Evolutionary conservation across 176 grass and related monocot species (phyloP).

Genomic region (Dactylis glomerata): DNA sequence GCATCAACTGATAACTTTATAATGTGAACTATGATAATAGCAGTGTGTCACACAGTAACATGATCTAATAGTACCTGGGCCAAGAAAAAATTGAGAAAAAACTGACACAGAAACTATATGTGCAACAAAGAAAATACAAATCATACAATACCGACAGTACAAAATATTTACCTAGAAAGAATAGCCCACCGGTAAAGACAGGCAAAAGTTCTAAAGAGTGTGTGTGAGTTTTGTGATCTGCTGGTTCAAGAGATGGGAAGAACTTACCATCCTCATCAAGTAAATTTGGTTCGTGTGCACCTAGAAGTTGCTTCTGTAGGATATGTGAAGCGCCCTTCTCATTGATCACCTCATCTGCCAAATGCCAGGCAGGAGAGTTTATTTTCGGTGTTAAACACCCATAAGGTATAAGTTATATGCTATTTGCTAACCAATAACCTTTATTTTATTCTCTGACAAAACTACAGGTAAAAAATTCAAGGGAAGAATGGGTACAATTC

Average conservation of each 20-base stretch:
- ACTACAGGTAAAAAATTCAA: not conserved
- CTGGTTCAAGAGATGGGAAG: not conserved
- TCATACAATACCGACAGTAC: not conserved
- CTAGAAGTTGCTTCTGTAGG: conserved; percentile 58
- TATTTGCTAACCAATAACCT: conserved; percentile 6
- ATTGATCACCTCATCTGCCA: conserved; percentile 54
- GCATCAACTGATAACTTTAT: not conserved
- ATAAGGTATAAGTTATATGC: conserved; percentile 1
- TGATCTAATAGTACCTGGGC: not conserved
- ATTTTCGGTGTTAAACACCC: conserved; percentile 16
- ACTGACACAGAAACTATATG: not conserved
- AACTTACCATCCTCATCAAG: conserved; percentile 74
- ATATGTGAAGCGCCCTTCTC: conserved; percentile 49
- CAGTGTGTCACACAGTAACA: not conserved
- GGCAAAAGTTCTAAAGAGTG: not conserved
- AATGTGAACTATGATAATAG: not conserved
- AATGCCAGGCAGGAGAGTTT: not conserved
- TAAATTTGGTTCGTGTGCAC: conserved; percentile 86
- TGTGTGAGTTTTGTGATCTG: conserved; percentile 17
- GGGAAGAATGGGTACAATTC: conserved; percentile 9
- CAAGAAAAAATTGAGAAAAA: conserved; percentile 6
- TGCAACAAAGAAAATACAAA: conserved; percentile 25
- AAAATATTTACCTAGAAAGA: conserved; percentile 8
- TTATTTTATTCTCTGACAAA: conserved; percentile 7
- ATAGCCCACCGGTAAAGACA: conserved; percentile 5